Conservation (phyloP, 768 basidiomycete genomes). For the Auriscalpium vulgare region DNA sequence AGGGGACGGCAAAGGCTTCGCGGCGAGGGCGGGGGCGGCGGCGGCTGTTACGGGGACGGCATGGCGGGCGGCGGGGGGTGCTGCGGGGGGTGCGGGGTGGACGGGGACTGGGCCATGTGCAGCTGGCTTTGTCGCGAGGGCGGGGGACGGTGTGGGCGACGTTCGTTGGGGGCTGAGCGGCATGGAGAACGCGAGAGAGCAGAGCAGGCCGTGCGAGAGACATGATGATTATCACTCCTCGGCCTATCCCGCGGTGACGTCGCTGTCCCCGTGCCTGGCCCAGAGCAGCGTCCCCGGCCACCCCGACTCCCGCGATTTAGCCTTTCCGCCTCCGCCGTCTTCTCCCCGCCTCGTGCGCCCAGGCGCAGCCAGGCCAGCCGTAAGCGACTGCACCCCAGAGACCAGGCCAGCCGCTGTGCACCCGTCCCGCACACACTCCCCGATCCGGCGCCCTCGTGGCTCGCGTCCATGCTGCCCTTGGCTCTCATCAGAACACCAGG, state of each 20-base stretch:
- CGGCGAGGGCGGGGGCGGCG: neutral
- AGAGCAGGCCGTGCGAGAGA: neutral
- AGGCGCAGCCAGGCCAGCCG: too few relatives aligned
- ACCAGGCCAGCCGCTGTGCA: too few relatives aligned
- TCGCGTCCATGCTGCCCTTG: too few relatives aligned
- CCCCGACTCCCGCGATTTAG: too few relatives aligned
- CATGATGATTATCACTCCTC: neutral
- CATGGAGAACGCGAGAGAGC: neutral
- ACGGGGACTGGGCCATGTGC: neutral
- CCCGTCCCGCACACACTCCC: too few relatives aligned
- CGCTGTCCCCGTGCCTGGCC: neutral
- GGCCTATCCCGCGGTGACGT: neutral
- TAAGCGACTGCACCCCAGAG: too few relatives aligned
- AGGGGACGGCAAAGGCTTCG: neutral
- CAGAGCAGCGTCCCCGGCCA: neutral
- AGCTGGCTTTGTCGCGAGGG: neutral
- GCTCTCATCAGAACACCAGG: too few relatives aligned
- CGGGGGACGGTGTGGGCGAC: neutral
- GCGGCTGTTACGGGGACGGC: neutral
- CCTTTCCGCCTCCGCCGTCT: too few relatives aligned
- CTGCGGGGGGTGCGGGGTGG: neutral
- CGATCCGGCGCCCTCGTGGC: too few relatives aligned
- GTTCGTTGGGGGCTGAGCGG: neutral
- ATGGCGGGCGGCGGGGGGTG: neutral
- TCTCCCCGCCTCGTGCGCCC: too few relatives aligned